Evolutionary conservation across 441 rosid species (phyloP).

Genomic region (Bruguiera hainesii): DNA sequence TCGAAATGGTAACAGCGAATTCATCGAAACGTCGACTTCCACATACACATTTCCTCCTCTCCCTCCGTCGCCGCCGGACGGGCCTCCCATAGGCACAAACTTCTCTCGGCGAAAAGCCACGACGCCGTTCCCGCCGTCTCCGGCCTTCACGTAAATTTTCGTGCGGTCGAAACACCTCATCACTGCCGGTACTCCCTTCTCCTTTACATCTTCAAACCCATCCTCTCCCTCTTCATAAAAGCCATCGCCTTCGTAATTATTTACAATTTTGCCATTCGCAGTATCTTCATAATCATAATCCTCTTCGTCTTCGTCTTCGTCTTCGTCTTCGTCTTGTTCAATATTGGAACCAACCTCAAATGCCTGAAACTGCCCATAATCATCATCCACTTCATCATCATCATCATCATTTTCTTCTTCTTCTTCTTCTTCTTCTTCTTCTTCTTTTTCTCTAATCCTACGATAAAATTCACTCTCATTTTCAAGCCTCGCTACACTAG

Average conservation of each 20-base stretch:
- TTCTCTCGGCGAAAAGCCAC: conserved; percentile 88
- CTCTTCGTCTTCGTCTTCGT: conserved; percentile 25
- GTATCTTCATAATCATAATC: conserved; percentile 26
- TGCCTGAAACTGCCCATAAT: conserved; percentile 29
- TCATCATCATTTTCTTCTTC: background rate
- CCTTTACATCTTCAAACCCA: conserved; percentile 52
- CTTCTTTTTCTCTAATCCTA: conserved; percentile 22
- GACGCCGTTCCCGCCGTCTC: conserved; percentile 89
- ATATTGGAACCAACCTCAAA: conserved; percentile 15
- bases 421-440: conserved; percentile 14
- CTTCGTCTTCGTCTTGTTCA: conserved; percentile 23
- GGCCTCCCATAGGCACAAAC: conserved; percentile 83
- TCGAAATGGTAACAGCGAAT: conserved; percentile 75
- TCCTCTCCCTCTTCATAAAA: conserved; percentile 16
- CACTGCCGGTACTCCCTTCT: conserved; percentile 86
- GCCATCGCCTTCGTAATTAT: conserved; percentile 1
- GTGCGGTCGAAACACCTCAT: conserved; percentile 92
- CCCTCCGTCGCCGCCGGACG: conserved; percentile 97
- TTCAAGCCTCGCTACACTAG: conserved; percentile 32
- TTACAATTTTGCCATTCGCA: conserved; percentile 20
- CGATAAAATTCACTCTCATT: conserved; percentile 10
- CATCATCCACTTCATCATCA: conserved; percentile 8
- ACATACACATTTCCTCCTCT: conserved; percentile 83
- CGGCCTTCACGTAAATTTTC: conserved; percentile 70
- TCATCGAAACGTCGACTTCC: conserved; percentile 77